These are phyloP conservation scores for Plantago lanceolata DNA, from an alignment of 305 asterid genomes.

Conservation along the genomic window DNA sequence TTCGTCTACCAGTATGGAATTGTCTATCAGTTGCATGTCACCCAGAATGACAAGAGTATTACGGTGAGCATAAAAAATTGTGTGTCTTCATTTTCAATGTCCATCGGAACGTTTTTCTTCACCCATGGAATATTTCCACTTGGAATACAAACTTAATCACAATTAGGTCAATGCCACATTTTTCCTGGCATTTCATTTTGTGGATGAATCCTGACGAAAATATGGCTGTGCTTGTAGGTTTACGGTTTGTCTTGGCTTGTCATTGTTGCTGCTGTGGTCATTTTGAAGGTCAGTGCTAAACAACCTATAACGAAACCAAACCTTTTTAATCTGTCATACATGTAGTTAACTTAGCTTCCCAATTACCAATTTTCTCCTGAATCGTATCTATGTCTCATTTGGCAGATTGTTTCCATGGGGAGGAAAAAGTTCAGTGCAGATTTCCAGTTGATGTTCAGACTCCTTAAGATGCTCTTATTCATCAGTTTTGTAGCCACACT, in stretches of 20 bases:
- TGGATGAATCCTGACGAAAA: background rate
- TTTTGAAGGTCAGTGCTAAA: slow-evolving; percentile 38
- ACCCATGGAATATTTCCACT: too few species aligned
- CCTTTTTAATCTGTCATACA: background rate
- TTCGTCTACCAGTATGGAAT: slow-evolving; percentile 83
- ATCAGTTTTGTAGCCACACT: slow-evolving; percentile 34
- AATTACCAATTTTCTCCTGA: background rate
- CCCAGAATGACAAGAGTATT: slow-evolving; percentile 46
- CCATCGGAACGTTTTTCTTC: background rate
- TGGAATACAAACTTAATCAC: too few species aligned
- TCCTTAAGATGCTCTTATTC: slow-evolving; percentile 42
- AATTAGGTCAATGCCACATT: background rate
- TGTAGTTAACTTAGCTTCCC: background rate
- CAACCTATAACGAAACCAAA: background rate
- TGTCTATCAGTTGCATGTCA: slow-evolving; percentile 66
- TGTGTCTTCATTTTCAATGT: background rate
- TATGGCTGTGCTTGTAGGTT: slow-evolving; percentile 26
- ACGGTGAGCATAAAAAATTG: slow-evolving; percentile 35
- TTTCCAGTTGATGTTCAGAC: slow-evolving; percentile 43
- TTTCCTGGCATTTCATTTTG: background rate
- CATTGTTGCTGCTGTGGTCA: slow-evolving; percentile 32
- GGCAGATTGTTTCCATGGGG: slow-evolving; percentile 40
- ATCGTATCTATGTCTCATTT: background rate
- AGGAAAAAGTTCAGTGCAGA: slow-evolving; percentile 45
- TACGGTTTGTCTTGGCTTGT: slow-evolving; percentile 50